phyloP scores from a whole-genome alignment of 2,329 filamentous ascomycete genomes.

The Ascochyta pisi region DNA sequence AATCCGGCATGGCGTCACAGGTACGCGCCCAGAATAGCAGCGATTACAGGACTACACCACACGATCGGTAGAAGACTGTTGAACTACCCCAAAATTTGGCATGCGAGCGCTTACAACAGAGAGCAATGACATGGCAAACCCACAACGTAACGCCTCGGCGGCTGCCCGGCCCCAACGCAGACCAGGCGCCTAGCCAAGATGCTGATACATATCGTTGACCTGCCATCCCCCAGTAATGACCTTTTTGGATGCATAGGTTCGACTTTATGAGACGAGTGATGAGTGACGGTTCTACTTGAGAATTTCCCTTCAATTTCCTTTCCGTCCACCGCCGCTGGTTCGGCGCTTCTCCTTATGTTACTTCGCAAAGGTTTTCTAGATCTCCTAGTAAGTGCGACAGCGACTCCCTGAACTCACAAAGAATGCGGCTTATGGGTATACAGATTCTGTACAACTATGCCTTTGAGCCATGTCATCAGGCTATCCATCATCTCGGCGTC shows the following conservation, averaged over 20 bases:
- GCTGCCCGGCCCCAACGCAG: conserved; percentile 40
- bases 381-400: conserved; percentile 40
- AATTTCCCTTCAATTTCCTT: conserved; percentile 47
- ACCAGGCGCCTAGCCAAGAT: conserved; percentile 39
- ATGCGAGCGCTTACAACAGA: conserved; percentile 45
- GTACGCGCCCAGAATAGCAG: conserved; percentile 42
- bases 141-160: conserved; percentile 46
- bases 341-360: conserved; percentile 47
- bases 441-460: conserved; percentile 50
- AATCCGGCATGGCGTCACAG: conserved; percentile 31
- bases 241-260: conserved; percentile 36
- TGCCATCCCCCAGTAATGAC: conserved; percentile 34
- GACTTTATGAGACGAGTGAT: conserved; percentile 43
- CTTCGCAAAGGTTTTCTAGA: conserved; percentile 26
- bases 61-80: conserved; percentile 32
- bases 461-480: conserved; percentile 47
- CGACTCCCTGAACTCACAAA: conserved; percentile 5
- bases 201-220: conserved; percentile 47
- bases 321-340: conserved; percentile 43
- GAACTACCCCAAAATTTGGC: conserved; percentile 25
- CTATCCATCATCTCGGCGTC: conserved; percentile 47
- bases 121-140: conserved; percentile 35
- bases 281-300: conserved; percentile 48
- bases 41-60: conserved; percentile 39
- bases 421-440: conserved; percentile 40